Evolutionary conservation across 1,284 basidiomycete genomes (phyloP), one percentile per base, ranked within the genome.

Genomic region (Ceratobasidium sp.): DNA sequence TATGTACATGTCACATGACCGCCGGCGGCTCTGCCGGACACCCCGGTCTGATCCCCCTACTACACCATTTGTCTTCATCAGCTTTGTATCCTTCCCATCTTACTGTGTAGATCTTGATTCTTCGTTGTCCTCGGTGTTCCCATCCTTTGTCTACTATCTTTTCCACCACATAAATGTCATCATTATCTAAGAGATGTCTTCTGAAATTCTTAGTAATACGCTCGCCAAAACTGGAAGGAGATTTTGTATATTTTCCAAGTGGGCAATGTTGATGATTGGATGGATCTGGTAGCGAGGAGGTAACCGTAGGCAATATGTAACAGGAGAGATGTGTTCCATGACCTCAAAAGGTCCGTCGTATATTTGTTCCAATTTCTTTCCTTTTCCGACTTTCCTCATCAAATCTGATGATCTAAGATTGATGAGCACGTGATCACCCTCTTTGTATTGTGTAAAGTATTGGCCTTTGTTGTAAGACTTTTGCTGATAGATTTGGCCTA

Each of bases 281-380:
- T 82, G 81, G 68, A 82, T 82, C 0, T 82, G 81, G 80, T 85
- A 83, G 1, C 80, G 82, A 1, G 71, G 78, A 0, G 83, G 83
- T n/a, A 86, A 49, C 12, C 81, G 49, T 0, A 87, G 68, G 0
- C 81, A 73, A 67, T 86, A 86, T 0, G 84, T 81, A 0, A 81
- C 53, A 0, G 81, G 81, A 33, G 81, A 84, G 7, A 77, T 15
- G 33, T 33, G 33, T 80, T 72, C 61, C 85, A 80, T 10, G 81
- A 64, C 79, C 53, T 83, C 82, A 77, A 86, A 87, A 0, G 85
- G 86, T 9, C 86, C 86, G 0, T 85, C 81, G 6, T 78, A 78
- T 0, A 82, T 56, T 20, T 83, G 82, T 0, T 84, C 79, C 2
- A 87, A 79, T 75, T 87, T 86, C 6, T 56, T 66, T 6, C 85